Evolutionary conservation across 805 yeast species (phyloP).

Genomic region (Wickerhamomyces ciferrii): DNA sequence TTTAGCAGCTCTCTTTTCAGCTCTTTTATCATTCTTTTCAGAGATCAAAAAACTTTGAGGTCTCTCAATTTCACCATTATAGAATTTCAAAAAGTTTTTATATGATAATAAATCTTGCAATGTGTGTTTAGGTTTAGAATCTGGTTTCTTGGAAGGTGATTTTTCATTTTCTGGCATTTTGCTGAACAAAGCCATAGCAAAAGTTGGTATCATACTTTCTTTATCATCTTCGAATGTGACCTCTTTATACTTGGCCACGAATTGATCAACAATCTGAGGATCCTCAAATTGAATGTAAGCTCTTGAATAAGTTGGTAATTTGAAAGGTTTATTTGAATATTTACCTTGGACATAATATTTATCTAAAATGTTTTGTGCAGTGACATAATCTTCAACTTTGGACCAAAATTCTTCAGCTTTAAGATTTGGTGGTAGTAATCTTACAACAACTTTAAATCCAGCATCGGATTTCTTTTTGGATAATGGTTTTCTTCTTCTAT

Average conservation of each 20-base stretch:
- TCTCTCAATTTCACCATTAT: conserved; percentile 13
- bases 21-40: not conserved
- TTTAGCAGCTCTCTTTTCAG: conserved; percentile 2
- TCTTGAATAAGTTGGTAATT: conserved; percentile 34
- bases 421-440: conserved; percentile 40
- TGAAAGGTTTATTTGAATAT: conserved; percentile 32
- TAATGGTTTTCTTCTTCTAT: not conserved
- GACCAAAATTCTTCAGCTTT: conserved; percentile 23
- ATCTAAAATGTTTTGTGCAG: conserved; percentile 8
- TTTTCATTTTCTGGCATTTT: conserved; percentile 20
- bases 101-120: conserved; percentile 16
- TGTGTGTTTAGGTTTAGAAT: not conserved
- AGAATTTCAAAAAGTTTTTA: conserved; percentile 16
- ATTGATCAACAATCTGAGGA: conserved; percentile 20
- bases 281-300: conserved; percentile 33
- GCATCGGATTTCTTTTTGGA: not conserved
- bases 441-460: conserved; percentile 24
- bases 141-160: not conserved
- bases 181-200: conserved; percentile 29
- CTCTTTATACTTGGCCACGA: conserved; percentile 20
- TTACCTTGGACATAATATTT: conserved; percentile 37
- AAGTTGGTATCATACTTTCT: conserved; percentile 27
- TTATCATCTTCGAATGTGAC: conserved; percentile 15
- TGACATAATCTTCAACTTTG: conserved; percentile 11
- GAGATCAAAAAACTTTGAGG: conserved; percentile 9